Conservation (phyloP, 2,329 filamentous ascomycete species). For the Calonectria henricotiae region DNA sequence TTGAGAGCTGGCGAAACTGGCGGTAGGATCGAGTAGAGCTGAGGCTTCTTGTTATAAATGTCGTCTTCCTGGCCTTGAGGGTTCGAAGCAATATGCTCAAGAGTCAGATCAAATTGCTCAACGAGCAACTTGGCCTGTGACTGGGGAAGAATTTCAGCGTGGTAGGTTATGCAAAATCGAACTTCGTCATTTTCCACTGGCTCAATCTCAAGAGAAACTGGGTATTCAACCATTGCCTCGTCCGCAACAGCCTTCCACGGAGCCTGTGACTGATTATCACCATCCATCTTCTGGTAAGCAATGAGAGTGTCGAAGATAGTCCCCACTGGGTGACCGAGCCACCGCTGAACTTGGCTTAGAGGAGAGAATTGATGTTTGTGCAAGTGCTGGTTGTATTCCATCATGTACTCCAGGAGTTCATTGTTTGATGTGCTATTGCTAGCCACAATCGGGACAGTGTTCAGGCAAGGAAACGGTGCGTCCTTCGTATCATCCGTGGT, state of each 20-base stretch:
- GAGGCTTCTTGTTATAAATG: slow-evolving; percentile 54
- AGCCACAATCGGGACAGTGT: slow-evolving; percentile 83
- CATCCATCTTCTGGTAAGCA: slow-evolving; percentile 80
- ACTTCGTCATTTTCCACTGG: slow-evolving; percentile 67
- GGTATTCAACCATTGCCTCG: slow-evolving; percentile 81
- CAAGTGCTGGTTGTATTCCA: slow-evolving; percentile 76
- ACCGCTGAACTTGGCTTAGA: slow-evolving; percentile 80
- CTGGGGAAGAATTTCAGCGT: slow-evolving; percentile 75
- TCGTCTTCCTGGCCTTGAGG: slow-evolving; percentile 62
- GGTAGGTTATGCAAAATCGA: slow-evolving; percentile 77
- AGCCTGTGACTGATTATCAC: slow-evolving; percentile 44
- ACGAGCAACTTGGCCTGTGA: slow-evolving; percentile 80
- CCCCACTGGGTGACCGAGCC: slow-evolving; percentile 76
- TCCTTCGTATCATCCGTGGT: slow-evolving; percentile 73
- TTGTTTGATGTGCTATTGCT: slow-evolving; percentile 69
- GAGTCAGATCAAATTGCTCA: slow-evolving; percentile 78
- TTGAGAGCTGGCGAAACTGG: slow-evolving; percentile 72
- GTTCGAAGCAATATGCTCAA: slow-evolving; percentile 73
- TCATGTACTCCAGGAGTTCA: slow-evolving; percentile 75
- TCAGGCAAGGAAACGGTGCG: slow-evolving; percentile 84
- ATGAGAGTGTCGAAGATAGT: slow-evolving; percentile 88
- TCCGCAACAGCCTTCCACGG: slow-evolving; percentile 78
- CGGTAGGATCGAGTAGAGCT: slow-evolving; percentile 77
- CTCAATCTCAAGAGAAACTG: slow-evolving; percentile 86
- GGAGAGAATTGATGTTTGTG: slow-evolving; percentile 82